phyloP scores from a whole-genome alignment of 2,329 filamentous ascomycete species.

The Colletotrichum zoysiae region DNA sequence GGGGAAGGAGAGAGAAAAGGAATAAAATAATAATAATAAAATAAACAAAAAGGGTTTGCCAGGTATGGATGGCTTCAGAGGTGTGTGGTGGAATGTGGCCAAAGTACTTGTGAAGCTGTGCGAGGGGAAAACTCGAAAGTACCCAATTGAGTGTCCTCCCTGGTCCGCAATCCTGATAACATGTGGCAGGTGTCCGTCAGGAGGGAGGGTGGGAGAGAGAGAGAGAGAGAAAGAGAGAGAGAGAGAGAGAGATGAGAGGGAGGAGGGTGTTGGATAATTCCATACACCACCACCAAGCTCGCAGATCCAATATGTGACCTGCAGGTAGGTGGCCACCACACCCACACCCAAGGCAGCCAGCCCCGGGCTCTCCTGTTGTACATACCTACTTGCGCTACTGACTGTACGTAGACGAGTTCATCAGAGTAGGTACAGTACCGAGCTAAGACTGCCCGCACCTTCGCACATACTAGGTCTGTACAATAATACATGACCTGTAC shows the following conservation, averaged over 20 bases:
- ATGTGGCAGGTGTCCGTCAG: slow-evolving; percentile 40
- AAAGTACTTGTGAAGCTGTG: slow-evolving; percentile 38
- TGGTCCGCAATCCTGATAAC: slow-evolving; percentile 39
- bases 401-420: slow-evolving; percentile 26
- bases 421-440: slow-evolving; percentile 24
- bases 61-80: slow-evolving; percentile 21
- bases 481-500: slow-evolving; percentile 25
- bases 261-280: slow-evolving; percentile 20
- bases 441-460: slow-evolving; percentile 22
- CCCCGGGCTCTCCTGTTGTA: slow-evolving; percentile 20
- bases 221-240: no score
- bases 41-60: slow-evolving; percentile 30
- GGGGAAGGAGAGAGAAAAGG: slow-evolving; percentile 34
- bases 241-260: background rate
- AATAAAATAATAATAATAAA: slow-evolving; percentile 13
- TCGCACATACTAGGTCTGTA: slow-evolving; percentile 5
- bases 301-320: slow-evolving; percentile 36
- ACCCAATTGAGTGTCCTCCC: slow-evolving; percentile 24
- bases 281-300: slow-evolving; percentile 29
- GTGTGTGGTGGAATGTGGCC: slow-evolving; percentile 35
- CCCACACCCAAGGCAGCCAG: slow-evolving; percentile 11
- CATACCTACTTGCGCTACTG: slow-evolving; percentile 38
- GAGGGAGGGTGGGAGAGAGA: slow-evolving; percentile 8
- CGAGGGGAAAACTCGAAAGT: slow-evolving; percentile 23
- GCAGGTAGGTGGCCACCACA: slow-evolving; percentile 35